Base-by-base conservation (phyloP, 345 rosid species). In the Populus simonii region DNA sequence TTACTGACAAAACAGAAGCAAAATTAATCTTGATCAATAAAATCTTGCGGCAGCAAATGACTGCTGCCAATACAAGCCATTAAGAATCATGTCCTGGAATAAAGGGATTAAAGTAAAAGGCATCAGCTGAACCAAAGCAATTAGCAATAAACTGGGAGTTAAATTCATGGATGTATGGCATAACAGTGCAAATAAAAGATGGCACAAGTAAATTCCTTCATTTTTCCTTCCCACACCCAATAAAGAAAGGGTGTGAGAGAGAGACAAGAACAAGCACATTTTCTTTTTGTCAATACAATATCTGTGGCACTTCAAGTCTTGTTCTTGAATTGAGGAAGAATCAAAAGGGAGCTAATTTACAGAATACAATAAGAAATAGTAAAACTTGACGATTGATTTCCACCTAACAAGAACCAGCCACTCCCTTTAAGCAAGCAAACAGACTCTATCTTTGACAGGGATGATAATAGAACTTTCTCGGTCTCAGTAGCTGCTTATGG, bases 341-440 rank as follows among this genome's bases (percentile, higher is more conserved):
- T 51, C n/a, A 18, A 51, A 18, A 6, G 57, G 7, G 2, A 51
- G 57, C 8, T 51, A 18, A 18, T 51, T 51, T 51, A 6, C 57
- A 6, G 18, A 18, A 51, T 18, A 51, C n/a, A 20, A 18, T 22
- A 41, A 8, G 0, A 43, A 62, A 38, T 23, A 11, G 15, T 12
- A 7, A 5, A 5, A 7, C 27, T 0, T 51, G 95, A 88, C 47
- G 95, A 94, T 75, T 89, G 97, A 86, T 89, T 89, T 78, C 91
- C 84, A 71, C 92, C 95, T 6, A 90, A 75, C 86, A 92, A 79
- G 85, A 89, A 94, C 41, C 82, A 85, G 22, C 90, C 91, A 78
- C 84, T 87, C 23, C 90, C 92, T 75, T 88, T 88, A 59, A 94
- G 95, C 98, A 31, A 31, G 4, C 98, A 91, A 63, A 90, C 53